Evolutionary conservation across 2,329 filamentous ascomycete species (phyloP), one percentile per base, ranked within the genome.

Genomic region (Clonostachys solani): DNA sequence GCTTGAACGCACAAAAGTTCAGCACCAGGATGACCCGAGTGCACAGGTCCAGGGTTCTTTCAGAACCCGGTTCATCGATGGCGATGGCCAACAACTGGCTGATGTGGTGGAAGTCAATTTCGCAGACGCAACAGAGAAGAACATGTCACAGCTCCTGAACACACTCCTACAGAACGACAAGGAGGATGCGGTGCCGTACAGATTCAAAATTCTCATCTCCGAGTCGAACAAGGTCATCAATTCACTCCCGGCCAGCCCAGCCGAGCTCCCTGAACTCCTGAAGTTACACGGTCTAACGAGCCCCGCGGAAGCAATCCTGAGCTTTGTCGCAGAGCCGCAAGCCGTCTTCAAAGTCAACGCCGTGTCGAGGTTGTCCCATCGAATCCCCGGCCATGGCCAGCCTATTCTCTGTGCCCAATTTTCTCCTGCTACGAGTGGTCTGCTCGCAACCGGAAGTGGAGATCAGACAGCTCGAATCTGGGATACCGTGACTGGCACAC

Each of bases 401-500:
- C 85, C 92, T 4, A 97, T 97, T 56, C 75, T 97, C 18, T 81
- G 88, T 33, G 86, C 88, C 3, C 84, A 92, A 37, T 97, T 96
- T 66, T 94, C 88, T 1, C 92, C 92, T 0, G 78, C 80, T 36
- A 83, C 80, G 7, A 92, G 88, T 23, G 83, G 83, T 12, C 78
- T 85, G 49, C 78, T 96, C 65, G 92, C 91, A 0, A 96, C 89
- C 2, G 94, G 92, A 1, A 90, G 87, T 51, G 94, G 94, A 42
- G 94, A 99, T 61, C 87, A 87, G 56, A 96, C 92, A 2, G 92
- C 92, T 1, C 76, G 92, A 48, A 86, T 97, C 70, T 96, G 90
- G 90, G 92, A 99, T 60, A 92, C 90, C 43, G 89, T 96, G 59
- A 96, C 91, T 0, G 92, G 92, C 43, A 96, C 91, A 12, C 91